Evolutionary conservation across 2,329 filamentous ascomycete species (phyloP), one percentile per base, ranked within the genome.

Genomic region (Tolypocladium amazonense): DNA sequence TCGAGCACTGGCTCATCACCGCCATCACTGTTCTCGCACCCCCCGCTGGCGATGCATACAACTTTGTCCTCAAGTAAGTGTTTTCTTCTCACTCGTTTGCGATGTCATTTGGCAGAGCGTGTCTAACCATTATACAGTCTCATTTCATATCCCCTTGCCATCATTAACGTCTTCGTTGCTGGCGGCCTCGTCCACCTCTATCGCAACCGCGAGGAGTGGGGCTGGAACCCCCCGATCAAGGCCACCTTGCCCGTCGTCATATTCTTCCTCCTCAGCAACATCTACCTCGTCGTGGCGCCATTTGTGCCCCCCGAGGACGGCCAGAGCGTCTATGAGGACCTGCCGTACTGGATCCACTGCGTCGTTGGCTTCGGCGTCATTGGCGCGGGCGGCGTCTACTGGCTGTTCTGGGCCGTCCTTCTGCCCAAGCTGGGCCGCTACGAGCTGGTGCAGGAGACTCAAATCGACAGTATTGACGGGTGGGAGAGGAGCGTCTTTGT

Each of bases 11-110:
- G 81, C 68, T 82, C 38, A 82, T 86, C 15, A 86, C 80, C 0
- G 79, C 86, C 55, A 80, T 88, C 60, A 85, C 87, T 66, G 86
- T 89, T 70, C 74, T 88, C 2, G 85, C 84, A 0, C 85, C 86
- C 41, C 86, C 86, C 2, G 83, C 85, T 2, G 86, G 85, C 41
- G 84, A 87, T 70, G 84, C 84, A 0, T 88, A 86, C 71, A 85
- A 85, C 72, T 87, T 86, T 65, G 77, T 82, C 55, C 72, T 82
- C 62, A 82, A 85, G 78, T 81, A 74, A 67, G 77, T 68, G 25
- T 9, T 27, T 18, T 30, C 15, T 30, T 9, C 12, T 18, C 18
- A 3, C 15, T 5, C 11, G 9, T 12, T 23, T n/a, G 20, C 54
- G 8, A 1, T 37, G 30, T 12, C 14, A 3, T n/a, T 6, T n/a